Conservation (phyloP, 2,329 filamentous ascomycete species). For the Fusarium sp. region DNA sequence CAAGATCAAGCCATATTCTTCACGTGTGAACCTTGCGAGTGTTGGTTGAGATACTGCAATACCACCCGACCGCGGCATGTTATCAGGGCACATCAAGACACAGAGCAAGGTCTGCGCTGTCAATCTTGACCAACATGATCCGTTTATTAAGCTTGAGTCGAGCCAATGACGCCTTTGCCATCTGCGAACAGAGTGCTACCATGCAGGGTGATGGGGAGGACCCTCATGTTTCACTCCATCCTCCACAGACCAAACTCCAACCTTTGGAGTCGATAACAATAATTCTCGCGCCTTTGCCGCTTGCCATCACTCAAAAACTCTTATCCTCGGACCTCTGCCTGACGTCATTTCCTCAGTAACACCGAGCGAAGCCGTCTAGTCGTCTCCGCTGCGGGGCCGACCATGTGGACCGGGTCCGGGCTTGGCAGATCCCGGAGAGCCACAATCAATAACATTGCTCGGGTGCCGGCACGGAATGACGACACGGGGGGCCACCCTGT, state of each 20-base stretch:
- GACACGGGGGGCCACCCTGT: slow-evolving; percentile 14
- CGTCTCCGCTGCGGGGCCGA: slow-evolving; percentile 13
- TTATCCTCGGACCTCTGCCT: background rate
- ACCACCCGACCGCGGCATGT: background rate
- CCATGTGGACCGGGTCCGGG: slow-evolving; percentile 16
- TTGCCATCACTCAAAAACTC: background rate
- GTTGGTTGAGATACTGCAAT: background rate
- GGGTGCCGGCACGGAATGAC: slow-evolving; percentile 41
- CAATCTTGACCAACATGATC: background rate
- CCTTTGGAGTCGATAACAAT: background rate
- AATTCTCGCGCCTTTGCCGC: slow-evolving; percentile 27
- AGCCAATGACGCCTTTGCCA: slow-evolving; percentile 28
- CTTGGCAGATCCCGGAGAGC: slow-evolving; percentile 38
- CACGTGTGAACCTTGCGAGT: background rate
- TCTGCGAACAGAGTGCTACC: slow-evolving; percentile 10
- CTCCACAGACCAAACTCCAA: background rate
- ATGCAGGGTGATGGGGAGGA: background rate
- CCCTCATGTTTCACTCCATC: slow-evolving; percentile 17
- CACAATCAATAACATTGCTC: slow-evolving; percentile 2
- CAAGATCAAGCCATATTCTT: background rate
- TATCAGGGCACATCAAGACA: background rate
- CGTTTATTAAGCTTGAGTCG: slow-evolving; percentile 1
- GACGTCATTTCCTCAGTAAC: slow-evolving; percentile 40
- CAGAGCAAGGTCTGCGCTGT: background rate
- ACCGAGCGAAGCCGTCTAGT: slow-evolving; percentile 28